These are phyloP conservation scores for Aquilaria yunnanensis DNA, from an alignment of 345 rosid species.

Conservation along the genomic window DNA sequence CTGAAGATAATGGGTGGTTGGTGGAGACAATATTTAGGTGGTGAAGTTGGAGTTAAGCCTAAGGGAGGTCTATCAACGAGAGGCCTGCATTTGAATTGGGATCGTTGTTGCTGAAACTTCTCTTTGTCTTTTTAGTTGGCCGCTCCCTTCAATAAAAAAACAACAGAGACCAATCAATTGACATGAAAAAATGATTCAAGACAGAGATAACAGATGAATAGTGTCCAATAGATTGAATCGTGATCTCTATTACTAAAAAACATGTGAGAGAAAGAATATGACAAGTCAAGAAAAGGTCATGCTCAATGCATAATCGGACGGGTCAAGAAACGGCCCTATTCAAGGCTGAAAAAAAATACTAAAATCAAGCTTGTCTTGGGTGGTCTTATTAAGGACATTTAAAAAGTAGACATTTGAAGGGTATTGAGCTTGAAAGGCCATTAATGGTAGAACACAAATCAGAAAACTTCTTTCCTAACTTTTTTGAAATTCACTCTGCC, in stretches of 20 bases:
- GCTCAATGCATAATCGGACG: no score
- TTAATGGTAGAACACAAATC: constrained; percentile 14
- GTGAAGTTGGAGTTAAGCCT: constrained; percentile 41
- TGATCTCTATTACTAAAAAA: constrained; percentile 37
- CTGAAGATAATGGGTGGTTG: constrained; percentile 64
- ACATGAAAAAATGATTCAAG: not conserved
- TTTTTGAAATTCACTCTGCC: no score
- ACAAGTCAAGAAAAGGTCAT: constrained; percentile 40
- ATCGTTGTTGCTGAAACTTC: constrained; percentile 24
- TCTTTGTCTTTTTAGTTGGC: constrained; percentile 62
- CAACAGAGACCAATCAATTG: not conserved
- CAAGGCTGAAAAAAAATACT: constrained; percentile 49
- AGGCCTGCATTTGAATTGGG: constrained; percentile 33
- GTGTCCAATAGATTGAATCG: not conserved
- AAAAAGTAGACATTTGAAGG: constrained; percentile 73
- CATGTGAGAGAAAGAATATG: constrained; percentile 16
- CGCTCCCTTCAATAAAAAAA: constrained; percentile 1
- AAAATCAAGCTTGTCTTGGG: not conserved
- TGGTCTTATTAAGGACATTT: constrained; percentile 33
- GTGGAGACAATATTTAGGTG: constrained; percentile 67
- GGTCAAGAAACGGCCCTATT: no score
- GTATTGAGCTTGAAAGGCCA: constrained; percentile 94
- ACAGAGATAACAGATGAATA: not conserved
- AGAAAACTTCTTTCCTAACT: not conserved
- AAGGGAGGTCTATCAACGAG: constrained; percentile 51